Base-by-base conservation (phyloP, 805 yeast species). In the Brettanomyces nanus region DNA sequence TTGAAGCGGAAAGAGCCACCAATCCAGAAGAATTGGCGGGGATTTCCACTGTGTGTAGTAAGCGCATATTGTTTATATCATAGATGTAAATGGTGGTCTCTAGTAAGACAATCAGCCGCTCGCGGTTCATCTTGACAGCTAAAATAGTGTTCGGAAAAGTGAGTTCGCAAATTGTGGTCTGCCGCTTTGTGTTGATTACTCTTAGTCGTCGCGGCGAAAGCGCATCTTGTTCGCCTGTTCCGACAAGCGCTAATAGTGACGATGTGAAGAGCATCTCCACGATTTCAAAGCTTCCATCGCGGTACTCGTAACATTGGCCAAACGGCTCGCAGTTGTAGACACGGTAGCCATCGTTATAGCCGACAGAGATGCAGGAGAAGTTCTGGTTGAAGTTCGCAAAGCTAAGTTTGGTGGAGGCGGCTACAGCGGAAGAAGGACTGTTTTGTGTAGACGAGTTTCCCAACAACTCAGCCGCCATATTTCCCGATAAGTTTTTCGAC, bases 191-290 rank as follows among this genome's bases (percentile, higher is more conserved):
- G 60, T 90, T 92, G 39, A 90, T 68, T 40, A 90, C 77, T 53
- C 79, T 80, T 43, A 90, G 68, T 45, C 90, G 71, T 44, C 97
- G 68, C n/a, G 97, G 96, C 10, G 86, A 79, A 14, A 80, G 65
- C 1, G 70, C 53, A 4, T 84, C 78, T 44, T 79, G 84, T 38
- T 81, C 89, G 2, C 94, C 95, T 38, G 77, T 68, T 5, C 90
- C 92, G 2, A 86, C 95, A 5, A 87, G 64, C 0, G 94, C 96
- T 11, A 92, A 69, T 28, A 90, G 66, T 5, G 95, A 83, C 0
- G 97, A 85, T 33, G 84, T 73, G 52, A 85, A 90, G 17, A 90
- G 72, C 97, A 90, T 90, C 54, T 89, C 96, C 7, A 87, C 82
- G 3, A 86, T 74, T 0, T 86, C 87, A 22, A 80, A 71, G 5